Percentiles rank a stretch among this genome's conserved stretches.
Conservation (phyloP, 768 basidiomycete species). For the Dioszegia aurantiaca region DNA sequence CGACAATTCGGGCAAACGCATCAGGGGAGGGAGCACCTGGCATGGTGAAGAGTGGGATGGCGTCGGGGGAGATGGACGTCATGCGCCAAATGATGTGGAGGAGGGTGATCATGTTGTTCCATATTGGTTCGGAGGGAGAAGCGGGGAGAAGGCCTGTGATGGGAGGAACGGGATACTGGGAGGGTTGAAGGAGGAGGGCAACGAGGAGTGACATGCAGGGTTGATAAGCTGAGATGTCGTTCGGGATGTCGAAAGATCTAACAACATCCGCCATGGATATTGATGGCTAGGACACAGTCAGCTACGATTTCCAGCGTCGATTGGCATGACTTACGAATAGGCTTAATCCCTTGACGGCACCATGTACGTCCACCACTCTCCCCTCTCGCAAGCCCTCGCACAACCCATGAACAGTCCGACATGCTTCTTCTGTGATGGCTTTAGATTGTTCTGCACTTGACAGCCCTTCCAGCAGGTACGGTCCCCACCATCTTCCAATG, state of each 20-base stretch:
- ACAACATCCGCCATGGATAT: slow-evolving; percentile 63
- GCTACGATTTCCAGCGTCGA: not conserved
- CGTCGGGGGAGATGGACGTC: slow-evolving; percentile 81
- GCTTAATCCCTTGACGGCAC: slow-evolving; percentile 45
- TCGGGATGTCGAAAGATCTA: slow-evolving; percentile 75
- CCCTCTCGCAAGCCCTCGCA: slow-evolving; percentile 45
- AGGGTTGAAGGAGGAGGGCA: slow-evolving; percentile 76
- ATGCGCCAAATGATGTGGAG: slow-evolving; percentile 83
- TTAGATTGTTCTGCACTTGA: slow-evolving; percentile 25
- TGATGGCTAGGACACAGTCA: slow-evolving; percentile 29
- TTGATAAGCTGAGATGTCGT: slow-evolving; percentile 81
- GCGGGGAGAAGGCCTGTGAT: slow-evolving; percentile 48
- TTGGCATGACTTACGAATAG: slow-evolving; percentile 34
- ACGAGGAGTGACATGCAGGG: slow-evolving; percentile 84
- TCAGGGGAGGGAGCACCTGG: slow-evolving; percentile 54
- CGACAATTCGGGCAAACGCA: slow-evolving; percentile 36
- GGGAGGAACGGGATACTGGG: slow-evolving; percentile 63
- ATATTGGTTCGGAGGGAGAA: slow-evolving; percentile 53
- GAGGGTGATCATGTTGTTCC: slow-evolving; percentile 82
- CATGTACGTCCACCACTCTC: slow-evolving; percentile 44
- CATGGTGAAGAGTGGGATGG: slow-evolving; percentile 85
- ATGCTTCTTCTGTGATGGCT: slow-evolving; percentile 38
- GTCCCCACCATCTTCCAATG: slow-evolving; percentile 49
- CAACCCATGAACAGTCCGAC: slow-evolving; percentile 33
- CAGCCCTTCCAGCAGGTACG: slow-evolving; percentile 32